A percentile compares a stretch with the other conserved stretches of the same genome.
phyloP scores from a whole-genome alignment of 129 eudicot genomes.

The Centella asiatica region DNA sequence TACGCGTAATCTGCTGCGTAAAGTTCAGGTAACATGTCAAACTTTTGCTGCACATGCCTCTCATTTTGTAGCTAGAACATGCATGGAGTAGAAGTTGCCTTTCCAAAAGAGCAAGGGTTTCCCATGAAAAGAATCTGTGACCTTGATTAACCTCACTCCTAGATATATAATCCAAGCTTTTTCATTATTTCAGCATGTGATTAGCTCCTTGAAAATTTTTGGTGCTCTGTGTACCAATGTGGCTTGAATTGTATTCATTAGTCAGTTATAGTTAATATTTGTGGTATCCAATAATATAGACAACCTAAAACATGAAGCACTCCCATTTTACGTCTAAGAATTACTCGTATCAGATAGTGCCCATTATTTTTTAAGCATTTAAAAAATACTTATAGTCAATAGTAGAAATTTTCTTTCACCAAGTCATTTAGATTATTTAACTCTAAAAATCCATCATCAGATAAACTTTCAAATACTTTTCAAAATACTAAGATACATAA shows the following conservation, averaged over 20 bases:
- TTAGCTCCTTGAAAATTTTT: not conserved
- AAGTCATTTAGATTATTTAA: no score
- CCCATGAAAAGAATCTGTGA: not conserved
- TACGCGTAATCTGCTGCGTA: slow-evolving; percentile 81
- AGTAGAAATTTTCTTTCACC: no score
- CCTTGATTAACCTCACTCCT: not conserved
- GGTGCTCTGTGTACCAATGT: slow-evolving; percentile 1
- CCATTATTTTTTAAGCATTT: no score
- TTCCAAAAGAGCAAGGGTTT: not conserved
- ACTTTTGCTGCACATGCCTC: slow-evolving; percentile 1
- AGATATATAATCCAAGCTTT: not conserved
- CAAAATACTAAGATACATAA: no score
- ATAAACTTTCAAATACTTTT: no score
- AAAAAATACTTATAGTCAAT: no score
- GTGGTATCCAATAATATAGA: no score
- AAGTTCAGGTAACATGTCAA: slow-evolving; percentile 67
- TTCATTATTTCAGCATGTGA: not conserved
- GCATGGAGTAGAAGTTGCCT: not conserved
- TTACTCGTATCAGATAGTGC: no score
- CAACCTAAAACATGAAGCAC: no score
- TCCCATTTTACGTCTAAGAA: no score
- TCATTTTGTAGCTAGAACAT: slow-evolving; percentile 5
- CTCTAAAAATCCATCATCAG: no score
- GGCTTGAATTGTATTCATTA: not conserved
- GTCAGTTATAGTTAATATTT: not conserved